phyloP scores from a whole-genome alignment of 805 yeast genomes.

The Metschnikowia matae region DNA sequence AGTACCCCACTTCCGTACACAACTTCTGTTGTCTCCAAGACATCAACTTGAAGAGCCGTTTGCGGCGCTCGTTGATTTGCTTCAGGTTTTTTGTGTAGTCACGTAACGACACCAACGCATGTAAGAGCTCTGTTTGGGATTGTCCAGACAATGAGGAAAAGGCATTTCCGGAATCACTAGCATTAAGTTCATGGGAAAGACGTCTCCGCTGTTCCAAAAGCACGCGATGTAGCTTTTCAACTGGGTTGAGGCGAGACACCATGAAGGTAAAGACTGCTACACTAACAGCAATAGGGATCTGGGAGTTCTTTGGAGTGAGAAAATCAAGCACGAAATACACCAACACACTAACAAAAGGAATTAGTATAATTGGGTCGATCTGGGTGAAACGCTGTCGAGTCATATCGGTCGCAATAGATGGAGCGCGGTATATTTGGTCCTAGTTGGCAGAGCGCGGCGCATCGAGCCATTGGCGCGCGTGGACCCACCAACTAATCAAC shows the following conservation, averaged over 20 bases:
- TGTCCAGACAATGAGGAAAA: slow-evolving; percentile 17
- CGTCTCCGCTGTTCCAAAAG: slow-evolving; percentile 1
- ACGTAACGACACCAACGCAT: slow-evolving; percentile 47
- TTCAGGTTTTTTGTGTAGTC: slow-evolving; percentile 38
- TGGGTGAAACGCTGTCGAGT: neutral
- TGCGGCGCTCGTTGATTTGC: slow-evolving; percentile 43
- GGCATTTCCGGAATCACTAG: neutral
- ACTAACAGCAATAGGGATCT: neutral
- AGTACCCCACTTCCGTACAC: slow-evolving; percentile 51
- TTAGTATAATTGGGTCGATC: neutral
- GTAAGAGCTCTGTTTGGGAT: slow-evolving; percentile 28
- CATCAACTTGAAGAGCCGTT: slow-evolving; percentile 43
- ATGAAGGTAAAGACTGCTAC: neutral
- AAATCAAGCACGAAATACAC: neutral
- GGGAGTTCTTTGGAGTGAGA: neutral
- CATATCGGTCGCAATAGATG: neutral
- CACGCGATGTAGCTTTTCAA: neutral
- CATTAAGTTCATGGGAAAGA: neutral
- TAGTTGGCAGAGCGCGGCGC: neutral
- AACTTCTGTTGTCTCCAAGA: slow-evolving; percentile 53
- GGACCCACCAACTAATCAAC: neutral
- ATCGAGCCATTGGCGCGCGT: neutral
- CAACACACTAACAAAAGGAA: neutral
- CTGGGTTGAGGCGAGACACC: neutral
- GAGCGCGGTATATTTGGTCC: neutral